Conservation (phyloP, 257 asterid genomes). For the Echium plantagineum region DNA sequence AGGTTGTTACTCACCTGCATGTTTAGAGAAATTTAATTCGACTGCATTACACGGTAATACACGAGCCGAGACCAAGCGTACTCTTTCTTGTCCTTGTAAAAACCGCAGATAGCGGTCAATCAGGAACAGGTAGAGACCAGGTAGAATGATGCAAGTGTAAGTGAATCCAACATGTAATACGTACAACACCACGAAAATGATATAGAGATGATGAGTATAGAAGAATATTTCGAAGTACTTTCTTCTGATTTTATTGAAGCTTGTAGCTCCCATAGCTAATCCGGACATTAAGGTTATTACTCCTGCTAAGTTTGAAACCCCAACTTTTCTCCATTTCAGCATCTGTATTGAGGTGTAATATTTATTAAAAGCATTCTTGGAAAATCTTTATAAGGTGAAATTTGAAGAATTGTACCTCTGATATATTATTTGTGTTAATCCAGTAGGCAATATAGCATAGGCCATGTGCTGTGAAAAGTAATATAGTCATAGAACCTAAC, state of each 20-base stretch:
- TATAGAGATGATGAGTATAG: conserved; percentile 46
- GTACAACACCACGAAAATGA: conserved; percentile 35
- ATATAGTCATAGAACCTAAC: conserved; percentile 39
- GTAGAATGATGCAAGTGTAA: conserved; percentile 50
- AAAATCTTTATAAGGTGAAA: not conserved
- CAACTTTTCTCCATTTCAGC: conserved; percentile 44
- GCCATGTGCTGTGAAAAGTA: conserved; percentile 42
- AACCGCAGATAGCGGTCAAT: conserved; percentile 45
- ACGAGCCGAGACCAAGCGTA: conserved; percentile 30
- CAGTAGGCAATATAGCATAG: conserved; percentile 44
- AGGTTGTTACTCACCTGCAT: conserved; percentile 26
- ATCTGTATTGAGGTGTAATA: conserved; percentile 25
- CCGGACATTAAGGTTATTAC: conserved; percentile 38
- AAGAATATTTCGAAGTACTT: conserved; percentile 55
- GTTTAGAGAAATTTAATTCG: conserved; percentile 55
- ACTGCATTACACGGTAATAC: conserved; percentile 42
- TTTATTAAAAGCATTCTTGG: conserved; percentile 22
- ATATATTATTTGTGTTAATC: conserved; percentile 31
- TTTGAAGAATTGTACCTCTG: not conserved
- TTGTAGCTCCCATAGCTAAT: conserved; percentile 39
- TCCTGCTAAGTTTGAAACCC: conserved; percentile 45
- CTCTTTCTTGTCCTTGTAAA: conserved; percentile 40
- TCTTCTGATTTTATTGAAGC: conserved; percentile 36
- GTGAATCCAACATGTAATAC: conserved; percentile 57
- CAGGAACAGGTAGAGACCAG: conserved; percentile 55